Percentiles rank a stretch among this genome's conserved stretches.
Conservation (phyloP, 2,329 filamentous ascomycete species). For the Bipolaris victoriae region DNA sequence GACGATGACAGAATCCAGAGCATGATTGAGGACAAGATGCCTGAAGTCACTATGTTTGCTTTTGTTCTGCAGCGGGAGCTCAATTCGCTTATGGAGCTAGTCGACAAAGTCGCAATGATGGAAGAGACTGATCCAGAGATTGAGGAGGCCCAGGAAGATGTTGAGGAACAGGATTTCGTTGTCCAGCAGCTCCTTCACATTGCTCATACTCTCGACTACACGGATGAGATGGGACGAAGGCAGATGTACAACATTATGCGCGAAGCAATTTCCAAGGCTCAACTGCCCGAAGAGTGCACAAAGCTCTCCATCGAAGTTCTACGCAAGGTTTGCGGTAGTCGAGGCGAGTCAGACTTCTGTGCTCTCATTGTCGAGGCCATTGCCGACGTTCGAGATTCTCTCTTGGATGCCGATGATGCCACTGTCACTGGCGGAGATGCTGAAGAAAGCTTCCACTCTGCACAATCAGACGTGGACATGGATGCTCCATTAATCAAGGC, state of each 20-base stretch:
- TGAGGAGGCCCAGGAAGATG: conserved; percentile 76
- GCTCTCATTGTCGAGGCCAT: conserved; percentile 89
- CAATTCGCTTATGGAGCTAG: conserved; percentile 68
- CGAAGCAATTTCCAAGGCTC: conserved; percentile 81
- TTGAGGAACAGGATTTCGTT: conserved; percentile 90
- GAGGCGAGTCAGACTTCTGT: conserved; percentile 83
- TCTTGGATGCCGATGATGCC: conserved; percentile 69
- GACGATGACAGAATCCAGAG: conserved; percentile 75
- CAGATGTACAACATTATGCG: conserved; percentile 95
- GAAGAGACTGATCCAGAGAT: conserved; percentile 61
- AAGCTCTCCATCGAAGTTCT: conserved; percentile 84
- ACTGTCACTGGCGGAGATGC: conserved; percentile 55
- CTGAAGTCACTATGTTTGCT: conserved; percentile 89
- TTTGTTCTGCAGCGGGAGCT: conserved; percentile 86
- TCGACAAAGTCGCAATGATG: conserved; percentile 61
- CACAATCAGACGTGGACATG: conserved; percentile 80
- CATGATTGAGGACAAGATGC: conserved; percentile 88
- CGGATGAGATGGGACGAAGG: conserved; percentile 91
- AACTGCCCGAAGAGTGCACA: conserved; percentile 90
- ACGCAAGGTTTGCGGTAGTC: conserved; percentile 79
- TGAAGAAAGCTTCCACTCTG: conserved; percentile 91
- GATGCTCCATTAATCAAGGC: conserved; percentile 57
- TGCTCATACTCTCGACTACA: conserved; percentile 89
- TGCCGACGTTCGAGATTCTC: conserved; percentile 94
- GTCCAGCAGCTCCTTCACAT: conserved; percentile 95